These are phyloP conservation scores for Botryosphaeria agaves DNA, from an alignment of 2,329 filamentous ascomycete species.

Conservation along the genomic window DNA sequence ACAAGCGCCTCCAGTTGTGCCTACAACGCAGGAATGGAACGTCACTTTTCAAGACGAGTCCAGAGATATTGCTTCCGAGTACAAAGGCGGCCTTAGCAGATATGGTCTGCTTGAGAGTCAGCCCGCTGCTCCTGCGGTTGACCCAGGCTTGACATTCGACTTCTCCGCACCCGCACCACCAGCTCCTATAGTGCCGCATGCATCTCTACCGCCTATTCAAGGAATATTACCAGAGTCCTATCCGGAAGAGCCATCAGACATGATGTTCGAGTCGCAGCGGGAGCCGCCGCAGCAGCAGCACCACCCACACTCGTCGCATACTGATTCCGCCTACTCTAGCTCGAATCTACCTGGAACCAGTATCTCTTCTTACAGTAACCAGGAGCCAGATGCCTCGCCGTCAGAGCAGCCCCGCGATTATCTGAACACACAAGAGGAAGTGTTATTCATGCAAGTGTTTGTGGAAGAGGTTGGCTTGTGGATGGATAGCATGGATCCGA, in stretches of 20 bases:
- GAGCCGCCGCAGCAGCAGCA: conserved; percentile 15
- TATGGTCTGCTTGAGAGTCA: conserved; percentile 40
- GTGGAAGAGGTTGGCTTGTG: conserved; percentile 78
- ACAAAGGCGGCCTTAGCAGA: conserved; percentile 57
- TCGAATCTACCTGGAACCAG: conserved; percentile 10
- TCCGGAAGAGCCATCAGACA: conserved; percentile 23
- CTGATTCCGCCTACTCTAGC: conserved; percentile 11
- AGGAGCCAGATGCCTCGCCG: conserved; percentile 19
- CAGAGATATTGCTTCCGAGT: conserved; percentile 76
- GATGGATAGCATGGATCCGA: conserved; percentile 83
- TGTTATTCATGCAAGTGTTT: conserved; percentile 83
- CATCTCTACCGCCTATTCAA: conserved; percentile 33
- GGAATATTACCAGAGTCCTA: conserved; percentile 30
- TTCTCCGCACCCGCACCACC: conserved; percentile 13
- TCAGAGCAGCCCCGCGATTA: conserved; percentile 38
- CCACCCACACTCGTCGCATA: conserved; percentile 13
- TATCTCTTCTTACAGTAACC: conserved; percentile 16
- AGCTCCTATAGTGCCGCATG: conserved; percentile 20
- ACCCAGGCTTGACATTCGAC: conserved; percentile 4
- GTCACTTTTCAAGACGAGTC: conserved; percentile 81
- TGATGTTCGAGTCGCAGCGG: conserved; percentile 19
- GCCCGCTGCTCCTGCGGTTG: conserved; percentile 2
- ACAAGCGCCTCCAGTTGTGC: conserved; percentile 46
- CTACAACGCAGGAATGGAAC: conserved; percentile 46
- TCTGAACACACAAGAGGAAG: conserved; percentile 58